Percentiles rank a stretch among this genome's conserved stretches.
phyloP scores from a whole-genome alignment of 176 grass and related monocot genomes.

The Canna indica region DNA sequence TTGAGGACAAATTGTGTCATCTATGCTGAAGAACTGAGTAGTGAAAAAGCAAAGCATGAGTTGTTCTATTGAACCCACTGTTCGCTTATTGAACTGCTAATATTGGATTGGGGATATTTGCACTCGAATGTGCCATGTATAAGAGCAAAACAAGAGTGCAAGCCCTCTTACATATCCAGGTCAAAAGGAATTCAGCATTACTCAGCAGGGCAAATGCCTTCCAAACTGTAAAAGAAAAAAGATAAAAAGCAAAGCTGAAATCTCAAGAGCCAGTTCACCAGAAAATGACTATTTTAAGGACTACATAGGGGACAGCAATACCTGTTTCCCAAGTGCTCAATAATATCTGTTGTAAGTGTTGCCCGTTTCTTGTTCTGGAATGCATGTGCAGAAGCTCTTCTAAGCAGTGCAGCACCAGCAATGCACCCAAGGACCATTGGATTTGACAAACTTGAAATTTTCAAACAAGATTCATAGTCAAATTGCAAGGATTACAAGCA shows the following conservation, averaged over 20 bases:
- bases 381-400: constrained; percentile 50
- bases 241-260: neutral
- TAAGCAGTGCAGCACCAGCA: constrained; percentile 58
- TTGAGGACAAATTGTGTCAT: no score
- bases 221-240: constrained; percentile 44
- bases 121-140: neutral
- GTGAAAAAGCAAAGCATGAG: neutral
- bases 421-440: constrained; percentile 77
- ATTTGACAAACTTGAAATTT: constrained; percentile 43
- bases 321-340: constrained; percentile 44
- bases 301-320: neutral
- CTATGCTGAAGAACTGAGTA: no score
- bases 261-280: constrained; percentile 21
- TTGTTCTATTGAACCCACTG: neutral
- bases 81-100: no score
- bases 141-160: neutral
- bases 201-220: constrained; percentile 57
- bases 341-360: constrained; percentile 73
- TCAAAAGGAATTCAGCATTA: neutral
- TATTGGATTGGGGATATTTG: no score
- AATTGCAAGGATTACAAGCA: constrained; percentile 2
- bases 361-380: constrained; percentile 64
- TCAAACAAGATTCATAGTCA: no score
- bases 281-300: neutral
- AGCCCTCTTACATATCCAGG: neutral